Percentiles rank a stretch among this genome's conserved stretches.
phyloP scores from a whole-genome alignment of 805 yeast species.

The Saturnispora besseyi region DNA sequence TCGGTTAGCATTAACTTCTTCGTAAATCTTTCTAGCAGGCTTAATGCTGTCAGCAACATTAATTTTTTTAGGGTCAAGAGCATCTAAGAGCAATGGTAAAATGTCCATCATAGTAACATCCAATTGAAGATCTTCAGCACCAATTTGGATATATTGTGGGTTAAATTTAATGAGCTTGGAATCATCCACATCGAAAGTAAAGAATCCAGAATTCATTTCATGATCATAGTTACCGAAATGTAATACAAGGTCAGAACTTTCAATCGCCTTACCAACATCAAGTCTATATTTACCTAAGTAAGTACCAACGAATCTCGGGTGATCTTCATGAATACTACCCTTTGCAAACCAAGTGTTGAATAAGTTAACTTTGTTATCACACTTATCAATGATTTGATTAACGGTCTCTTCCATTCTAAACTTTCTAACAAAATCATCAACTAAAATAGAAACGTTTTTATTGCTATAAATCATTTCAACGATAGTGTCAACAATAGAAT shows the following conservation, averaged over 20 bases:
- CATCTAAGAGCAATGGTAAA: constrained; percentile 28
- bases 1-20: not conserved
- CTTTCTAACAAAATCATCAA: constrained; percentile 34
- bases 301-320: constrained; percentile 37
- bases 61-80: constrained; percentile 27
- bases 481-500: constrained; percentile 24
- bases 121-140: constrained; percentile 19
- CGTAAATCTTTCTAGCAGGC: constrained; percentile 6
- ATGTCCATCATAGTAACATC: constrained; percentile 28
- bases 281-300: constrained; percentile 31
- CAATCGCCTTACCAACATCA: constrained; percentile 29
- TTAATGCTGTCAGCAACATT: not conserved
- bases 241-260: constrained; percentile 59
- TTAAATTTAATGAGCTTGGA: constrained; percentile 28
- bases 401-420: constrained; percentile 30
- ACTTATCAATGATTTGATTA: constrained; percentile 21
- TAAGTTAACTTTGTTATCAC: constrained; percentile 31
- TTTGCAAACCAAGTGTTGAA: constrained; percentile 34
- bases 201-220: constrained; percentile 59
- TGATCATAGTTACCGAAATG: constrained; percentile 57
- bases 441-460: constrained; percentile 31
- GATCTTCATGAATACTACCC: constrained; percentile 32
- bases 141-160: constrained; percentile 34
- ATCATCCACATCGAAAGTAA: constrained; percentile 31
- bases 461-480: constrained; percentile 31